Evolutionary conservation across 768 basidiomycete genomes (phyloP), one percentile per base, ranked within the genome.

Genomic region (Tephrocybe sp.): DNA sequence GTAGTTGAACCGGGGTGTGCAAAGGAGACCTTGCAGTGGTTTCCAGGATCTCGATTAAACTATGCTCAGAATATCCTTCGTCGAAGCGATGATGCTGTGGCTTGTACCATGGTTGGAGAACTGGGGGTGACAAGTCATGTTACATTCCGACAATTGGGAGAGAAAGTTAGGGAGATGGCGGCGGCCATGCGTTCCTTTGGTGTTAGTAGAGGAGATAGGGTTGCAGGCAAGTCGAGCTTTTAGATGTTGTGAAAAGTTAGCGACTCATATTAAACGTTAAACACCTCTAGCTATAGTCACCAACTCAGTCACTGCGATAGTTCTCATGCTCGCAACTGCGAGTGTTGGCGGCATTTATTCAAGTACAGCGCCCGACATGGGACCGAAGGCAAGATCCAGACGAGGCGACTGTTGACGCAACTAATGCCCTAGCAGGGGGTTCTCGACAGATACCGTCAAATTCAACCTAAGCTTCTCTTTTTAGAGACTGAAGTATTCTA

Each of bases 341-440:
- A 84, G 82, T 52, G 67, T 84, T 19, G 87, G 87, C 10, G 86
- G 75, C 4, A 76, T 87, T 41, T 87, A 79, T 60, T 82, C 84
- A 0, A 80, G 79, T 53, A 85, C 84, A 0, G 82, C 85, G 23
- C 82, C 83, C 4, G 87, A 88, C 55, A 86, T 88, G 83, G 86
- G 86, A 23, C 69, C 73, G 4, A 75, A 76, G 65, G 82, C 79
- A 52, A 50, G 58, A 26, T 39, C 14, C 45, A 14, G 4, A 19
- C 7, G 3, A 30, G 13, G 10, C 23, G 22, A 9, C 14, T n/a
- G 2, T 33, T 31, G 13, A 33, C 16, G 14, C 5, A 26, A 12
- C 36, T 38, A 8, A 43, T 31, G 39, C 11, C 10, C 2, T 22
- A 11, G 4, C 23, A 71, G 70, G 65, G 66, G 20, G 60, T 66